Percentiles rank a stretch among this genome's conserved stretches.
These are phyloP conservation scores for Trichosanthes truncata DNA, from an alignment of 306 rosid genomes.

Conservation along the genomic window DNA sequence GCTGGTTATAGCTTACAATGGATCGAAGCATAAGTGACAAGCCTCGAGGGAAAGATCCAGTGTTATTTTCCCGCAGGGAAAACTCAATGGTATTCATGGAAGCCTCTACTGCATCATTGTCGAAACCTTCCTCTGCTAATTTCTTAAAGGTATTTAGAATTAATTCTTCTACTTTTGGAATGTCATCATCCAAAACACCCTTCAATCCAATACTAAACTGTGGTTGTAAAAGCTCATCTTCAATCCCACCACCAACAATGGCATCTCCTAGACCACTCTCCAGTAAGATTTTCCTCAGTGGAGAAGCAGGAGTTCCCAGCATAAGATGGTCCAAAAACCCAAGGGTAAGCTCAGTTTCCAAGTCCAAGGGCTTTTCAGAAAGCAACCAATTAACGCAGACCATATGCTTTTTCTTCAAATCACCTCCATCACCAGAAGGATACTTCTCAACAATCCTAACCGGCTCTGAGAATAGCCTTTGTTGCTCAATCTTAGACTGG, in stretches of 20 bases:
- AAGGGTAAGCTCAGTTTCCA: constrained; percentile 69
- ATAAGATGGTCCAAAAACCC: constrained; percentile 94
- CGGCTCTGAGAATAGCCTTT: constrained; percentile 72
- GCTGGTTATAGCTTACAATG: constrained; percentile 45
- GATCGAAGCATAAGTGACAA: constrained; percentile 94
- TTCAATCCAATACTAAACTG: constrained; percentile 91
- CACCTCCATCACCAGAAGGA: constrained; percentile 80
- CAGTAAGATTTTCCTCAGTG: constrained; percentile 78
- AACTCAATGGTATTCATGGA: constrained; percentile 99
- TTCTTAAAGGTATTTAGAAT: constrained; percentile 51
- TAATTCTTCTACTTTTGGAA: constrained; percentile 76
- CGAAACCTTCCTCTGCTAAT: constrained; percentile 82
- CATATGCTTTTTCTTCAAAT: constrained; percentile 85
- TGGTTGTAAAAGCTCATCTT: constrained; percentile 96
- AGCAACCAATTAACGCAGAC: constrained; percentile 91
- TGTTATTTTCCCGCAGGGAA: constrained; percentile 95
- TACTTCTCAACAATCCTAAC: constrained; percentile 74
- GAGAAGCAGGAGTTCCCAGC: constrained; percentile 98
- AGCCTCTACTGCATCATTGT: constrained; percentile 85
- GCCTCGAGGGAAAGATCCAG: constrained; percentile 97
- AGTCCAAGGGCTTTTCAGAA: constrained; percentile 78
- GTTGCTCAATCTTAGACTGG: constrained; percentile 67
- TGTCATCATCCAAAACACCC: constrained; percentile 72
- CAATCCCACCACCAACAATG: constrained; percentile 93
- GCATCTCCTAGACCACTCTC: constrained; percentile 98